These are phyloP conservation scores for Candida michaelii DNA, from an alignment of 805 yeast species.

Conservation along the genomic window DNA sequence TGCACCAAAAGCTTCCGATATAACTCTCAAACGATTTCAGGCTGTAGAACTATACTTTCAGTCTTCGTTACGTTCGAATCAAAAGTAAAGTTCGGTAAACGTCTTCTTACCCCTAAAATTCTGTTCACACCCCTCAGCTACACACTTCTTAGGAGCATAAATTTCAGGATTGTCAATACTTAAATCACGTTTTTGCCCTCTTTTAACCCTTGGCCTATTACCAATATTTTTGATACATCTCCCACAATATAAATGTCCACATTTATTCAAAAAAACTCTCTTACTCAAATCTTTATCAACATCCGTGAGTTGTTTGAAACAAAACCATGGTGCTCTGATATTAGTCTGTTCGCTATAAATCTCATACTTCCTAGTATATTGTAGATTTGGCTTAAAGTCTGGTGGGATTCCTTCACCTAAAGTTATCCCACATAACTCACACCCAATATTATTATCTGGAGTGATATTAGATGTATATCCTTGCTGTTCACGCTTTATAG, in stretches of 20 bases:
- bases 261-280: slow-evolving; percentile 52
- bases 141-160: slow-evolving; percentile 60
- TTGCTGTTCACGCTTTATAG: slow-evolving; percentile 20
- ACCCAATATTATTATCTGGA: slow-evolving; percentile 21
- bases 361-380: slow-evolving; percentile 28
- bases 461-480: slow-evolving; percentile 35
- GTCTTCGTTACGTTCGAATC: too few species aligned
- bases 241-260: slow-evolving; percentile 90
- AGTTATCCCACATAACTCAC: slow-evolving; percentile 69
- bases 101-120: slow-evolving; percentile 44
- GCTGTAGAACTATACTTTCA: too few species aligned
- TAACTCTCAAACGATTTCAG: too few species aligned
- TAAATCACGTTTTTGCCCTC: not conserved
- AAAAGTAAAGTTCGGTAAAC: slow-evolving; percentile 53
- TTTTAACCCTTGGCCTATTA: slow-evolving; percentile 35
- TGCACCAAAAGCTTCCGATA: too few species aligned
- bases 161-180: slow-evolving; percentile 34
- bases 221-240: slow-evolving; percentile 72
- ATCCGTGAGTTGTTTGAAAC: slow-evolving; percentile 30
- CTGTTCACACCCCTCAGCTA: slow-evolving; percentile 50
- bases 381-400: slow-evolving; percentile 39
- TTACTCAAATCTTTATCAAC: slow-evolving; percentile 23
- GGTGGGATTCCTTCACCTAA: slow-evolving; percentile 74
- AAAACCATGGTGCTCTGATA: slow-evolving; percentile 68
- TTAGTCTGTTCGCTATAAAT: slow-evolving; percentile 24